phyloP scores from a whole-genome alignment of 805 yeast species.

The Candida loeiensis region DNA sequence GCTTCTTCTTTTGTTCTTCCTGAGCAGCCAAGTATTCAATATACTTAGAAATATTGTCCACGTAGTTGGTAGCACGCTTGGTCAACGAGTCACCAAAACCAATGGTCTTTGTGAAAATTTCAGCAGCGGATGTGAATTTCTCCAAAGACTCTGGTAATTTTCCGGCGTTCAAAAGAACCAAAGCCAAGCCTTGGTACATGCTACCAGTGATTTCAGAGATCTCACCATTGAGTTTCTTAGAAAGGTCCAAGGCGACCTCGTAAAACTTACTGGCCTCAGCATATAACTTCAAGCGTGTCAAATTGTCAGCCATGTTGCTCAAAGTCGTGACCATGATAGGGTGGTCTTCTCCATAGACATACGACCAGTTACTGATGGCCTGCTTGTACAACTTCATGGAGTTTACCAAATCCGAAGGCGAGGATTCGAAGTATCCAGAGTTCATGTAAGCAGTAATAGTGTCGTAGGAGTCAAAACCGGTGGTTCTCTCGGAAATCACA shows the following conservation, averaged over 20 bases:
- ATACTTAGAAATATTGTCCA: conserved; percentile 50
- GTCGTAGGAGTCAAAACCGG: conserved; percentile 79
- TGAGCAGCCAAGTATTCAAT: conserved; percentile 41
- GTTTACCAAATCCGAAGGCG: conserved; percentile 54
- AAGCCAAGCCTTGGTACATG: conserved; percentile 59
- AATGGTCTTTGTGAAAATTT: conserved; percentile 50
- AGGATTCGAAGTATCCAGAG: conserved; percentile 68
- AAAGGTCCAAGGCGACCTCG: conserved; percentile 49
- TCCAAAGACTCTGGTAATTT: conserved; percentile 56
- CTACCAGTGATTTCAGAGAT: conserved; percentile 60
- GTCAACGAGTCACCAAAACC: conserved; percentile 71
- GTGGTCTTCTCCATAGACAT: conserved; percentile 59
- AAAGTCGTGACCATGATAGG: conserved; percentile 66
- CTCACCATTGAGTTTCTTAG: conserved; percentile 52
- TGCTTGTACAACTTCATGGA: conserved; percentile 61
- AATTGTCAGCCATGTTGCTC: conserved; percentile 56
- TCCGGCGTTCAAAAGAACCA: conserved; percentile 46
- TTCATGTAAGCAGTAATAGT: conserved; percentile 69
- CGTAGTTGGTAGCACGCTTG: conserved; percentile 64
- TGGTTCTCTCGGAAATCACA: conserved; percentile 70
- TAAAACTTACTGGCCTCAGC: conserved; percentile 52
- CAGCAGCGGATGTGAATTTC: conserved; percentile 53
- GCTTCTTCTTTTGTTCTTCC: conserved; percentile 24
- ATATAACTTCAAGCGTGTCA: conserved; percentile 50
- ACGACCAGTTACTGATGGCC: conserved; percentile 56